phyloP scores from a whole-genome alignment of 805 yeast genomes.

The Isabelozyma pseudorhagii region DNA sequence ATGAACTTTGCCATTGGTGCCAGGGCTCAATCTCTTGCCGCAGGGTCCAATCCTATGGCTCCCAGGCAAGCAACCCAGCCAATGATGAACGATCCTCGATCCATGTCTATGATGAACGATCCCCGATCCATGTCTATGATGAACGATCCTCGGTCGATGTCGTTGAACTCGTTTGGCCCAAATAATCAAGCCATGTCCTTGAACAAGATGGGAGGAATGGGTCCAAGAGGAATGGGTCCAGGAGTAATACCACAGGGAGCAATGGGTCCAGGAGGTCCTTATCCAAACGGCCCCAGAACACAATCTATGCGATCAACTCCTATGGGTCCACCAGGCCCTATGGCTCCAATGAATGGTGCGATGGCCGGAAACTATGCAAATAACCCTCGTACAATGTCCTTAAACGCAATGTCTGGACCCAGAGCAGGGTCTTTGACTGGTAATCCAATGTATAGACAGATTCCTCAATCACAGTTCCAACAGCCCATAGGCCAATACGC shows the following conservation, averaged over 20 bases:
- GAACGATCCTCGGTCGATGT: constrained; percentile 34
- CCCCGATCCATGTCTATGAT: constrained; percentile 37
- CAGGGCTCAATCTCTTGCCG: constrained; percentile 38
- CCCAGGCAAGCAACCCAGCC: constrained; percentile 1
- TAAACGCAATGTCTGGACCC: constrained; percentile 7
- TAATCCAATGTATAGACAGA: constrained; percentile 3
- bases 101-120: constrained; percentile 47
- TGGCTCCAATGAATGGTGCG: constrained; percentile 3
- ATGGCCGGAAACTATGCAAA: constrained; percentile 1
- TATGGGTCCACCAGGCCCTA: not conserved
- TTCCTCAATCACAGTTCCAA: constrained; percentile 1
- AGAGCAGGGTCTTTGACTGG: not conserved
- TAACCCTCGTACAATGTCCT: constrained; percentile 26
- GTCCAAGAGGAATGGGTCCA: constrained; percentile 6
- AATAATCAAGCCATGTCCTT: not conserved
- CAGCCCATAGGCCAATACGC: not conserved
- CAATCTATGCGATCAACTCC: constrained; percentile 6
- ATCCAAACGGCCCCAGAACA: constrained; percentile 5
- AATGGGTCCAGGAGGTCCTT: constrained; percentile 5
- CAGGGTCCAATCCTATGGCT: constrained; percentile 27
- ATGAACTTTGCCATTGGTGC: constrained; percentile 47
- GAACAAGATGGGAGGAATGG: not conserved
- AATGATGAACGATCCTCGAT: constrained; percentile 20
- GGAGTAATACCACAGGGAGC: not conserved
- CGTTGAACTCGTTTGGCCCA: constrained; percentile 7